Base-by-base conservation (phyloP, 1,284 basidiomycete species). In the Cutaneotrichosporon sp. region DNA sequence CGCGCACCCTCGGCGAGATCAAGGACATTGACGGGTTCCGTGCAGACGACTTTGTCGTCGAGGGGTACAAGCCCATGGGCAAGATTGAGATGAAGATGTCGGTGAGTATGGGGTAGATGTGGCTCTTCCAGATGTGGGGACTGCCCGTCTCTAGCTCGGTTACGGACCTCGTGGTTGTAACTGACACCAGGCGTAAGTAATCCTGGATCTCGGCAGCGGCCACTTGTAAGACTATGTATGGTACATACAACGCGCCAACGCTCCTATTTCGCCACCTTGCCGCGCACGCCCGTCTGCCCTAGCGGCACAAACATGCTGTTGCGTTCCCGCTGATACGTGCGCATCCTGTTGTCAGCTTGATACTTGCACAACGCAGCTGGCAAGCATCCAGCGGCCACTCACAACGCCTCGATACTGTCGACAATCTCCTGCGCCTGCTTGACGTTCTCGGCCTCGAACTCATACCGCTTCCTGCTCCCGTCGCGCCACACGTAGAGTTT, bases 1-100 rank as follows among this genome's bases (percentile, higher is more conserved):
- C 82, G 58, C 84, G 90, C 63, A 83, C 86, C 22, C 83, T 84
- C 14, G 81, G 83, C 46, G 86, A 89, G 69, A 71, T 83, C 31
- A 73, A 73, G 16, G 75, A 70, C 49, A 92, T 98, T 55, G 94
- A 97, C 78, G 89, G 88, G 47, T 96, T 97, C 77, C 84, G 81
- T 64, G 86, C 84, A 58, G 87, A 87, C 22, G 94, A 99, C 79
- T 88, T 99, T 66, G 84, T 89, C 51, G 86, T 99, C 10, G 88
- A 90, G 64, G 90, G 89, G 0, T 99, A 99, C 76, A 85, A 90
- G 68, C 90, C 91, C 13, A 87, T 92, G 76, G 89, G 89, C 8
- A 86, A 87, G 70, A 93, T 99, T 73, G 85, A 91, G 60, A 98
- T 99, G 96, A 94, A 94, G 84, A 98, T 98, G 96, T 95, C 92